Conservation (phyloP, 192 early-diverging fungal genomes). For the Coemansia sp. region DNA sequence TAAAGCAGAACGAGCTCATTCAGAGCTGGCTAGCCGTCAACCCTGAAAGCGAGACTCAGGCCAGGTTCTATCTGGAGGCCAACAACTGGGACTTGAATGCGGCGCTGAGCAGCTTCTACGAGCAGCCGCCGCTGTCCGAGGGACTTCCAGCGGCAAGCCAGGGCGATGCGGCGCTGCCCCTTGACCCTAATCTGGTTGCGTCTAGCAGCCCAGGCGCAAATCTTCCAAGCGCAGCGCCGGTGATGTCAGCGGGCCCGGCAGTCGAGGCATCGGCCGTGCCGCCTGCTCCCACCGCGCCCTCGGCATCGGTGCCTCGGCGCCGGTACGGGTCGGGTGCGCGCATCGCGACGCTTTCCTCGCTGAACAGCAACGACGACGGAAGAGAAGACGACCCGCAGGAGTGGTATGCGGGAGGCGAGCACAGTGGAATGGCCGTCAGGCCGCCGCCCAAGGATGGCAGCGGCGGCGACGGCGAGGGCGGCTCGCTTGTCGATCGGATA, state of each 20-base stretch:
- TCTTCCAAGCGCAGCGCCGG: slow-evolving; percentile 26
- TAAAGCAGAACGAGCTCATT: slow-evolving; percentile 56
- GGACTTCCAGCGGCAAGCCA: slow-evolving; percentile 34
- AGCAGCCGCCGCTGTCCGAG: slow-evolving; percentile 56
- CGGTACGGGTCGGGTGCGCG: slow-evolving; percentile 47
- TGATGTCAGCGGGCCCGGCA: slow-evolving; percentile 30
- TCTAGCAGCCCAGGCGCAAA: slow-evolving; percentile 4
- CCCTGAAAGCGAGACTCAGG: slow-evolving; percentile 56
- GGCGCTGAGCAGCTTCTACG: slow-evolving; percentile 68
- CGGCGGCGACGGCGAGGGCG: slow-evolving; percentile 20
- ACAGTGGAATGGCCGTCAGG: slow-evolving; percentile 67
- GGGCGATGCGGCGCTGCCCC: slow-evolving; percentile 34
- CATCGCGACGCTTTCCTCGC: slow-evolving; percentile 48
- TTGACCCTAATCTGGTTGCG: slow-evolving; percentile 35
- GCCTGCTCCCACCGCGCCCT: slow-evolving; percentile 7
- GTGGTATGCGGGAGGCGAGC: slow-evolving; percentile 92
- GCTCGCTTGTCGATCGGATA: slow-evolving; percentile 46
- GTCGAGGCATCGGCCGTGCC: slow-evolving; percentile 11
- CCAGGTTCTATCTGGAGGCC: slow-evolving; percentile 70
- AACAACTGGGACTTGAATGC: slow-evolving; percentile 76
- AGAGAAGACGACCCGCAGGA: slow-evolving; percentile 33
- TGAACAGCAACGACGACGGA: slow-evolving; percentile 19
- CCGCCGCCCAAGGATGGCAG: slow-evolving; percentile 19
- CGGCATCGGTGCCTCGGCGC: slow-evolving; percentile 39
- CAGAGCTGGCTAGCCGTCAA: slow-evolving; percentile 59